Evolutionary conservation across 2,329 filamentous ascomycete genomes (phyloP), one percentile per base, ranked within the genome.

Genomic region (Pseudocercospora cruenta): DNA sequence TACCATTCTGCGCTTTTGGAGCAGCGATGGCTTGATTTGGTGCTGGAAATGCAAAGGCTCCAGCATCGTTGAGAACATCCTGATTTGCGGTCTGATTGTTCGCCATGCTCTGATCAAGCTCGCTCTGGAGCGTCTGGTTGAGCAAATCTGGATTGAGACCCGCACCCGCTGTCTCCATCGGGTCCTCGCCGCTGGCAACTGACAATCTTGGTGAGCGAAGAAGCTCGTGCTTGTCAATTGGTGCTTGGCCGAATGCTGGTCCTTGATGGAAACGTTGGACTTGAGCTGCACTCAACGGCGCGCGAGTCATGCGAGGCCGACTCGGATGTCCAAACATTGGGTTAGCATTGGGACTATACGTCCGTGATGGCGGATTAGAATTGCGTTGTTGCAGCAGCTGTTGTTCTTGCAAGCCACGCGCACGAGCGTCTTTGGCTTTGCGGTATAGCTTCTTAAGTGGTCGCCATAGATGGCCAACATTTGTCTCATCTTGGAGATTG

Each of bases 391-490:
- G 70, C 5, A 60, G 43, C 2, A 71, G 64, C 57, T 71, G 66
- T 53, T 82, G 78, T 22, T 80, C 77, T 24, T 77, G 75, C 19
- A 83, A 73, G 62, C 87, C 86, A 63, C 82, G 82, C 49, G 82
- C 80, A 58, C 87, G 80, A 51, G 83, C 84, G 12, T 82, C 81
- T 53, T 80, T 79, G 12, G 88, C 88, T 72, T 86, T 87, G 14
- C 82, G 82, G 78, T 90, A 85, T 1, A 91, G 78, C 68, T 86
- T 88, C 26, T 83, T 80, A 55, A 91, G 78, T 0, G 88, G 88
- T 51, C 85, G 84, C 88, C 89, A 91, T 0, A 90, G 77, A 78
- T 87, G 85, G 2, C 86, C 84, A 60, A 82, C 83, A 8, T 71
- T 69, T 16, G 67, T 69, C 26, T 74, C 72, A 68, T 72, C 78